Percentiles rank a stretch among this genome's conserved stretches.
Conservation (phyloP, 805 yeast genomes). For the Barnettozyma sp. region DNA sequence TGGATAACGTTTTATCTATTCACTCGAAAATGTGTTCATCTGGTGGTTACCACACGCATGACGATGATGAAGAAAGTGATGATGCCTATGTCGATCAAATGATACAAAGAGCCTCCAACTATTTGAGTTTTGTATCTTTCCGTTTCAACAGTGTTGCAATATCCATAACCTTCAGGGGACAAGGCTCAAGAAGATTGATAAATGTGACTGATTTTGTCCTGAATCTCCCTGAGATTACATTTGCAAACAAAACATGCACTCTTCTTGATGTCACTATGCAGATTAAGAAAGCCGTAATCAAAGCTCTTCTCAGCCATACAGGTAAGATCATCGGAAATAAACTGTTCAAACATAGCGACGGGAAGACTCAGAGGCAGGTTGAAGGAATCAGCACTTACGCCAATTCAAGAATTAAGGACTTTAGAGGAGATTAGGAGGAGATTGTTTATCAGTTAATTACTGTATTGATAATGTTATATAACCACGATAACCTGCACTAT, state of each 20-base stretch:
- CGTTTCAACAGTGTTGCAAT: constrained; percentile 44
- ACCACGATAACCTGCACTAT: too few species aligned
- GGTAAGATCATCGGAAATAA: constrained; percentile 80
- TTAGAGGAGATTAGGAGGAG: constrained; percentile 9
- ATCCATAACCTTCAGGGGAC: constrained; percentile 70
- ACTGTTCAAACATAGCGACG: constrained; percentile 35
- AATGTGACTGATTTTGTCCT: constrained; percentile 73
- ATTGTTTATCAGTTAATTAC: too few species aligned
- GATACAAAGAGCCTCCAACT: constrained; percentile 69
- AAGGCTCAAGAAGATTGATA: constrained; percentile 57
- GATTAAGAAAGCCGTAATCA: constrained; percentile 56
- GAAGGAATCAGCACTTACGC: constrained; percentile 22
- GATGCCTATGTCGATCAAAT: constrained; percentile 47
- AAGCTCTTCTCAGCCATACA: constrained; percentile 52
- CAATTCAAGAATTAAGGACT: constrained; percentile 18
- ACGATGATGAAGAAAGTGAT: constrained; percentile 6
- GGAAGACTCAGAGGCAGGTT: constrained; percentile 11
- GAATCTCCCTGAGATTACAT: constrained; percentile 52
- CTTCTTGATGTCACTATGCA: constrained; percentile 56
- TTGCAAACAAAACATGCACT: constrained; percentile 64
- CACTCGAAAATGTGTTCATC: too few species aligned
- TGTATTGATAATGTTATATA: too few species aligned
- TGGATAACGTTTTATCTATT: constrained; percentile 9
- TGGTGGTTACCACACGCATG: not conserved
- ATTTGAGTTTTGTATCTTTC: constrained; percentile 59